Conservation (phyloP, 441 rosid species). For the Kokia cookei region DNA sequence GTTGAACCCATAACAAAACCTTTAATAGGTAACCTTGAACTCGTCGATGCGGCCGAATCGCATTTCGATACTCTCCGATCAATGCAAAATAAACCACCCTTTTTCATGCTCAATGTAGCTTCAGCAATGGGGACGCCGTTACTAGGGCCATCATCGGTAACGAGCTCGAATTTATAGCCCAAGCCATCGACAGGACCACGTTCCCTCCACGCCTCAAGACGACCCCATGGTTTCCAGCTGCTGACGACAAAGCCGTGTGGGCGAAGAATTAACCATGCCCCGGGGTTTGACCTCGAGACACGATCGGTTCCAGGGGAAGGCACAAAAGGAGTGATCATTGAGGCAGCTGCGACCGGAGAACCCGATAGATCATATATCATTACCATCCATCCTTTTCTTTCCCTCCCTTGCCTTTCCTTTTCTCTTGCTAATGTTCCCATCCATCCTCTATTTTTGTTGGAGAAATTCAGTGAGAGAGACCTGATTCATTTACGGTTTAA, state of each 20-base stretch:
- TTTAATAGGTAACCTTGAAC: slow-evolving; percentile 50
- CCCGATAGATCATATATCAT: slow-evolving; percentile 81
- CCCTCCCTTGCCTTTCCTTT: slow-evolving; percentile 50
- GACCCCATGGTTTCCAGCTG: slow-evolving; percentile 94
- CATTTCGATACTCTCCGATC: slow-evolving; percentile 36
- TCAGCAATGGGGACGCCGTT: slow-evolving; percentile 60
- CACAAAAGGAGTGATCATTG: slow-evolving; percentile 87
- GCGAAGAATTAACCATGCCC: slow-evolving; percentile 82
- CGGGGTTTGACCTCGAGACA: slow-evolving; percentile 86
- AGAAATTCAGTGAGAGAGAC: slow-evolving; percentile 47
- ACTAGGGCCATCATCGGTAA: slow-evolving; percentile 48
- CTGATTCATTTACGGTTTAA: slow-evolving; percentile 19
- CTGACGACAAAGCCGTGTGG: slow-evolving; percentile 66
- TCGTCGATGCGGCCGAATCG: slow-evolving; percentile 9
- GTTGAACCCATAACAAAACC: slow-evolving; percentile 88
- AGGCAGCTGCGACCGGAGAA: slow-evolving; percentile 84
- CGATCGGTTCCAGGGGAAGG: slow-evolving; percentile 84
- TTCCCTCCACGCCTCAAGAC: slow-evolving; percentile 93
- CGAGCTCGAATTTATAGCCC: slow-evolving; percentile 86
- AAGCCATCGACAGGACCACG: slow-evolving; percentile 68
- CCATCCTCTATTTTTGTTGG: slow-evolving; percentile 46
- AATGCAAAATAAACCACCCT: slow-evolving; percentile 69
- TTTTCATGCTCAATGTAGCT: slow-evolving; percentile 58
- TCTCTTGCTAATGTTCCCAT: slow-evolving; percentile 58
- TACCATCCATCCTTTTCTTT: slow-evolving; percentile 90